Base-by-base conservation (phyloP, 306 rosid genomes). In the Aeschynomene evenia region DNA sequence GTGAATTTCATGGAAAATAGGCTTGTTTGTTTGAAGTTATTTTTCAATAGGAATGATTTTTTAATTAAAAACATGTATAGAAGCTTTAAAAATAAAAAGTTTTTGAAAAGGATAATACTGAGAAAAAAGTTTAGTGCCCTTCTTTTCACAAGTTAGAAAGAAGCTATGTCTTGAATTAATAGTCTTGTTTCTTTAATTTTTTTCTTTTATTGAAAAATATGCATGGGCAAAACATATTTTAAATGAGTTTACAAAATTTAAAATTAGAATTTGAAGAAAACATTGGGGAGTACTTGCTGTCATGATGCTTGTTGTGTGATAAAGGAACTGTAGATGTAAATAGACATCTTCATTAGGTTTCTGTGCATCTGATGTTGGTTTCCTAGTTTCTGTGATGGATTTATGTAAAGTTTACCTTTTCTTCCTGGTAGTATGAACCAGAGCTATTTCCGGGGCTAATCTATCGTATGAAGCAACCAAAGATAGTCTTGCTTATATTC, bases 391-490 rank as follows among this genome's bases (percentile, higher is more conserved):
- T 39, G 63, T 37, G 12, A 37, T 37, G 14, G 13, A 37, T 37
- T 29, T 43, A 14, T 74, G 59, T 65, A 54, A 21, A 55, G 13
- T 33, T 13, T 53, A 16, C 10, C 42, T 42, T 22, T 37, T 24
- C n/a, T 18, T 48, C 34, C 34, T 73, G 49, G 12, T 81, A 87
- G 93, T 89, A 89, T 62, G 96, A 89, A 76, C 92, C 92, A 26
- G 96, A 87, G 76, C 77, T 89, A 50, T 89, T 89, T 82, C 96
- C 91, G 7, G 96, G 96, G 34, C 77, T 89, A 79, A 87, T 87
- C 54, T 89, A 89, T 65, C 81, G 96, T 34, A 87, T 89, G 96
- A 89, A 87, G 84, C 96, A 89, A 72, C 93, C 96, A 1, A 89
- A 89, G 81, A 87, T 89, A 65, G 92, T 89, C 70, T 81, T 87